Conservation (phyloP, 805 yeast genomes). For the Suhomyces canberraensis region DNA sequence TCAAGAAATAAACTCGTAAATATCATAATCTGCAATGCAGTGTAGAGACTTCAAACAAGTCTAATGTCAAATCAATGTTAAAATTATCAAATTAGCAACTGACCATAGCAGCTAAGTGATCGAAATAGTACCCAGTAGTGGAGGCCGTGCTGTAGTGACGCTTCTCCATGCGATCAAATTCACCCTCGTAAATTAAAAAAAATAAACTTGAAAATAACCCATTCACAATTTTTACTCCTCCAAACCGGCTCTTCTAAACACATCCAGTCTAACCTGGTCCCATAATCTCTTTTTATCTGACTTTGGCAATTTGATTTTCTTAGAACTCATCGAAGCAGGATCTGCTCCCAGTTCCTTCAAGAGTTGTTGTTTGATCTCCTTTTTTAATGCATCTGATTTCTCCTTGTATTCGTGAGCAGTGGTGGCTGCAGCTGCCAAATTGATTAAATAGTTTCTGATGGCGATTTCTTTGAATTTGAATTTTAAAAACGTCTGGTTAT, state of each 20-base stretch:
- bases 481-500: slow-evolving; percentile 27
- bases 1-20: not conserved
- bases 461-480: slow-evolving; percentile 45
- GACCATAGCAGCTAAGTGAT: too few species aligned
- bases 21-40: too few species aligned
- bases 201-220: too few species aligned
- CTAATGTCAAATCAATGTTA: too few species aligned
- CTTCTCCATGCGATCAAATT: too few species aligned
- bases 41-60: too few species aligned
- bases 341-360: slow-evolving; percentile 4
- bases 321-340: slow-evolving; percentile 5
- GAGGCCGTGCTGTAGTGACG: too few species aligned
- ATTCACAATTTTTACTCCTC: too few species aligned
- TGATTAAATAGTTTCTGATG: slow-evolving; percentile 47
- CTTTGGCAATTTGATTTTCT: slow-evolving; percentile 30
- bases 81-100: too few species aligned
- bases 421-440: slow-evolving; percentile 53
- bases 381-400: slow-evolving; percentile 33
- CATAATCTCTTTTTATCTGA: slow-evolving; percentile 44
- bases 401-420: slow-evolving; percentile 49
- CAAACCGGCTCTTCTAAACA: slow-evolving; percentile 46
- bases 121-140: too few species aligned
- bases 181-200: too few species aligned
- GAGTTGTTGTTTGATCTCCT: slow-evolving; percentile 16
- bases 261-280: slow-evolving; percentile 51